Percentiles rank a stretch among this genome's conserved stretches.
Conservation (phyloP, 257 asterid genomes). For the Knoxia roxburghii region DNA sequence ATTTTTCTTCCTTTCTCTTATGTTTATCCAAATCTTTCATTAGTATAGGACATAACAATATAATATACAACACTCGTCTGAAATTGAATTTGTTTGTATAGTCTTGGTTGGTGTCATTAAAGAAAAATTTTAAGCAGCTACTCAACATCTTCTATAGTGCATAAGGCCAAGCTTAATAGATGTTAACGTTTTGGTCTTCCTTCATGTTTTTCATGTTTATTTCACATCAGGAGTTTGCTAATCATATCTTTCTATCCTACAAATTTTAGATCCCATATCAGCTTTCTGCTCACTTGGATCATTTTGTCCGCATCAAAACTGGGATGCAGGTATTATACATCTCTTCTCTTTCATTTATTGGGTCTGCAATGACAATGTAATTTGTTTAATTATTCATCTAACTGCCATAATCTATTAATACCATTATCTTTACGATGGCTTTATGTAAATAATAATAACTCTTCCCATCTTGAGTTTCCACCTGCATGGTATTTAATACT, state of each 20-base stretch:
- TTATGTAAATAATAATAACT: not conserved
- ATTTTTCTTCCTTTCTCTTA: not conserved
- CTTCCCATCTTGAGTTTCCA: not conserved
- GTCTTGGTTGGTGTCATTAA: not conserved
- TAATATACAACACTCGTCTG: not conserved
- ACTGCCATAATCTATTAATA: too few species aligned
- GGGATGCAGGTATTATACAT: slow-evolving; percentile 78
- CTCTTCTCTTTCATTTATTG: not conserved
- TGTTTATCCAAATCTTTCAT: not conserved
- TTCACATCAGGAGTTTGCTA: not conserved
- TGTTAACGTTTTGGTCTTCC: not conserved
- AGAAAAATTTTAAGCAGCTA: not conserved
- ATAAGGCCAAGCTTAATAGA: not conserved
- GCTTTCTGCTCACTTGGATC: slow-evolving; percentile 70
- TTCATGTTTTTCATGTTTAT: not conserved
- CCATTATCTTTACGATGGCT: not conserved
- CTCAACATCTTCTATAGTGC: not conserved
- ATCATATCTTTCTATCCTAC: slow-evolving; percentile 7
- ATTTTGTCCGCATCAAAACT: slow-evolving; percentile 66
- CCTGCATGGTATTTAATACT: not conserved
- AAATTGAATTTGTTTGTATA: not conserved
- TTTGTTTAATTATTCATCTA: not conserved
- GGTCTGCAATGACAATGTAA: not conserved
- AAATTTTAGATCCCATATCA: slow-evolving; percentile 67
- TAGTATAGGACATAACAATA: not conserved